A percentile compares a stretch with the other conserved stretches of the same genome.
phyloP scores from a whole-genome alignment of 371 early-diverging fungal genomes.

The Actinomortierella ambigua region DNA sequence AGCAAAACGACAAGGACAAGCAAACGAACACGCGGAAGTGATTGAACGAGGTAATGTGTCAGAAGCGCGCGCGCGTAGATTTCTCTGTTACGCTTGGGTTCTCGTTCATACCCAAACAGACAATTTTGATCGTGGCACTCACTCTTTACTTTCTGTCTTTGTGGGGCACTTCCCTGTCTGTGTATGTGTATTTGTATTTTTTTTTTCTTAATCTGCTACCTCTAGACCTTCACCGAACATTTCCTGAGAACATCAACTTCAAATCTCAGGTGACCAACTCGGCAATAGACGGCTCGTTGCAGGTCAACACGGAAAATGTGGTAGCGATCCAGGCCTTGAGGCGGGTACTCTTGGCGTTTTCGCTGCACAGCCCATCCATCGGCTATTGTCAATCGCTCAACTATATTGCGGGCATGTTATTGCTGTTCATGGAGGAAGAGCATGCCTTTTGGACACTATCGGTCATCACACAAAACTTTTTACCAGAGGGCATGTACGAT shows the following conservation, averaged over 20 bases:
- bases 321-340: slow-evolving; percentile 66
- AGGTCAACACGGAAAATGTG: slow-evolving; percentile 53
- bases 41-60: slow-evolving; percentile 69
- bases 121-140: too few species aligned
- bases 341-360: slow-evolving; percentile 75
- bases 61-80: background rate
- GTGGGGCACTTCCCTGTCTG: background rate
- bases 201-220: background rate
- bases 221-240: slow-evolving; percentile 78
- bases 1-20: slow-evolving; percentile 55
- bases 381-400: slow-evolving; percentile 90
- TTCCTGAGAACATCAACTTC: slow-evolving; percentile 81
- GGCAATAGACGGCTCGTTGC: slow-evolving; percentile 29
- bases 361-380: slow-evolving; percentile 64
- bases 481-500: slow-evolving; percentile 82
- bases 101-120: too few species aligned
- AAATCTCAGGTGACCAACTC: slow-evolving; percentile 48
- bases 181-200: background rate
- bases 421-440: slow-evolving; percentile 80
- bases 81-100: background rate
- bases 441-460: slow-evolving; percentile 85
- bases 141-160: too few species aligned
- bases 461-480: slow-evolving; percentile 70
- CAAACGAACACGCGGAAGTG: slow-evolving; percentile 73
- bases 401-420: slow-evolving; percentile 78